Evolutionary conservation across 2,329 filamentous ascomycete species (phyloP), one percentile per base, ranked within the genome.

Genomic region (Fusarium virguliforme): DNA sequence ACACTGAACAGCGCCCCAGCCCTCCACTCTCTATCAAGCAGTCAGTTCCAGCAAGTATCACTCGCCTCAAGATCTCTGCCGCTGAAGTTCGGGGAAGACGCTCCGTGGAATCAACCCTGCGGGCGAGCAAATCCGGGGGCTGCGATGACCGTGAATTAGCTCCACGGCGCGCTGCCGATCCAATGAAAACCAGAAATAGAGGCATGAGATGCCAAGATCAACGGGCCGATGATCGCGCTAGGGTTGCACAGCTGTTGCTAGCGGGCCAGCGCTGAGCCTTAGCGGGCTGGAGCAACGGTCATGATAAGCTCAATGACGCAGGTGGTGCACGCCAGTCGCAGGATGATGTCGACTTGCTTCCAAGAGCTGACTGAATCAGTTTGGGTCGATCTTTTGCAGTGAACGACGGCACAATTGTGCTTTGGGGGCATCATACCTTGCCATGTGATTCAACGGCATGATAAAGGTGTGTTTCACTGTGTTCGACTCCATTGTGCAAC

Each of bases 221-320:
- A 40, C 37, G 18, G 18, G 13, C 30, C 30, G 26, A n/a, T 24
- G 35, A 5, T 40, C 26, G 15, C 55, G 3, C 18, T 35, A 30
- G 8, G 40, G 28, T 34, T 24, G 3, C 3, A 28, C 13, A 9
- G n/a, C 6, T 26, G 55, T 18, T 4, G 38, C 8, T 34, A 12
- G 34, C 18, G 54, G 22, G 18, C 18, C 2, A n/a, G 6, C 10
- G 22, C n/a, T 24, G 15, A 56, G n/a, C n/a, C 10, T 18, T 12
- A 26, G 35, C 15, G 32, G 18, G 34, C 18, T 8, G 15, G 15
- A 12, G 7, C 18, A 56, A 40, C 22, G 30, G 9, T 40, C 22
- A 22, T 22, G 26, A 35, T 35, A 58, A 48, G 40, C 30, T 58
- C 40, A 46, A 58, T 58, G 22, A 58, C 55, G 55, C 41, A 46